Base-by-base conservation (phyloP, 2,329 filamentous ascomycete genomes). In the Madurella mycetomatis region DNA sequence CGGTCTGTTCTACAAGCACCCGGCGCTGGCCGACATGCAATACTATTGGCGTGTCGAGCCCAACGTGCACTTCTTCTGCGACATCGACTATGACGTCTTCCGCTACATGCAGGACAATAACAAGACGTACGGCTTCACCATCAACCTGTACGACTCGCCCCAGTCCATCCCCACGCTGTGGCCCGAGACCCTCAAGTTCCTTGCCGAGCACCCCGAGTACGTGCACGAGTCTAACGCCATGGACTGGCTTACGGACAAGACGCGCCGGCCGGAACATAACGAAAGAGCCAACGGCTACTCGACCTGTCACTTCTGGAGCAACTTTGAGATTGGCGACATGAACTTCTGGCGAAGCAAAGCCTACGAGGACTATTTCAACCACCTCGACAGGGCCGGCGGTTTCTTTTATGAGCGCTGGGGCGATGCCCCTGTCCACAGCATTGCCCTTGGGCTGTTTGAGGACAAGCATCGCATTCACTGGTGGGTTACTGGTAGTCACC, bases 371-470 rank as follows among this genome's bases (percentile, higher is more conserved):
- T 99, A 96, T 72, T 99, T 99, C 69, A 85, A 95, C 67, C 91
- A 97, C 71, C 80, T 99, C 34, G 94, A 99, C 71, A 84, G 88
- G 17, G 90, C 92, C 0, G 94, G 94, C 39, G 94, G 94, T 19
- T 99, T 99, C 81, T 99, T 96, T 72, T 99, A 99, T 69, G 94
- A 99, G 75, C 81, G 94, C 64, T 99, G 94, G 94, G 94, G 94
- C 9, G 94, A 99, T 76, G 94, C 94, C 1, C 94, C 94, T 0
- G 94, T 99, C 5, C 94, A 99, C 72, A 95, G 90, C 61, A 91
- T 99, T 65, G 94, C 90, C 0, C 73, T 99, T 41, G 94, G 90
- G 31, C 72, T 99, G 25, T 96, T 99, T 68, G 92, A 95, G 66
- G 92, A 99, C 68, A 82, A 85, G 66, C 87, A 80, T 72, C 92